Percentiles rank a stretch among this genome's conserved stretches.
These are phyloP conservation scores for Polytrichum commune DNA, from an alignment of 225 moss, liverwort and hornwort genomes.

Conservation along the genomic window DNA sequence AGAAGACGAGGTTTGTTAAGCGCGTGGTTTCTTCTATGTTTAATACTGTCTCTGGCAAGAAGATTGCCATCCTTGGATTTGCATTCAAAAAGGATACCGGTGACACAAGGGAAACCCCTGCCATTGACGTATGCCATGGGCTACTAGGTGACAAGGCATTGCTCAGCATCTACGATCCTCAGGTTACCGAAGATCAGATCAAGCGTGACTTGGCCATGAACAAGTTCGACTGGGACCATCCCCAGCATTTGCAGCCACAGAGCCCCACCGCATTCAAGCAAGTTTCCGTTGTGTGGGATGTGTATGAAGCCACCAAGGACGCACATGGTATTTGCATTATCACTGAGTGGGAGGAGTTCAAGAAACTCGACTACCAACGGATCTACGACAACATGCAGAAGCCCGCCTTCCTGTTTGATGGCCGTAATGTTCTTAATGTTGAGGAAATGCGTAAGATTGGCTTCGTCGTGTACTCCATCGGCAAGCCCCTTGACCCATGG, in stretches of 20 bases:
- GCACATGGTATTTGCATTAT: slow-evolving; percentile 80
- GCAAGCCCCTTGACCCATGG: slow-evolving; percentile 90
- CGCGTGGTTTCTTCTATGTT: slow-evolving; percentile 94
- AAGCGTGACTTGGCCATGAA: slow-evolving; percentile 86
- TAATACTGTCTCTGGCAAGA: slow-evolving; percentile 90
- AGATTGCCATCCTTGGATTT: slow-evolving; percentile 77
- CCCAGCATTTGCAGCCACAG: slow-evolving; percentile 80
- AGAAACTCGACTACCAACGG: slow-evolving; percentile 80
- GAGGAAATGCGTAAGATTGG: slow-evolving; percentile 80
- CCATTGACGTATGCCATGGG: slow-evolving; percentile 89
- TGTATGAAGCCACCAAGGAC: slow-evolving; percentile 76
- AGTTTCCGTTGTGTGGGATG: slow-evolving; percentile 71
- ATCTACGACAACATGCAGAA: slow-evolving; percentile 87
- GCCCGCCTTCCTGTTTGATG: slow-evolving; percentile 88
- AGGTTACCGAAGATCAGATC: slow-evolving; percentile 87
- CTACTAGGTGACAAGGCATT: slow-evolving; percentile 74
- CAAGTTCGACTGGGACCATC: slow-evolving; percentile 97
- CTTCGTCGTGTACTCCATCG: slow-evolving; percentile 79
- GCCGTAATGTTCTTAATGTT: slow-evolving; percentile 66
- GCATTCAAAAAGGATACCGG: slow-evolving; percentile 96
- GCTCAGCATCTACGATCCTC: slow-evolving; percentile 73
- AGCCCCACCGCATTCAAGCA: slow-evolving; percentile 56
- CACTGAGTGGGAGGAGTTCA: slow-evolving; percentile 96
- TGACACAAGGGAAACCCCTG: slow-evolving; percentile 80
- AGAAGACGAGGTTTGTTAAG: slow-evolving; percentile 86